Evolutionary conservation across 805 yeast genomes (phyloP), one percentile per base, ranked within the genome.

Genomic region (Ogataea trehaloabstinens): DNA sequence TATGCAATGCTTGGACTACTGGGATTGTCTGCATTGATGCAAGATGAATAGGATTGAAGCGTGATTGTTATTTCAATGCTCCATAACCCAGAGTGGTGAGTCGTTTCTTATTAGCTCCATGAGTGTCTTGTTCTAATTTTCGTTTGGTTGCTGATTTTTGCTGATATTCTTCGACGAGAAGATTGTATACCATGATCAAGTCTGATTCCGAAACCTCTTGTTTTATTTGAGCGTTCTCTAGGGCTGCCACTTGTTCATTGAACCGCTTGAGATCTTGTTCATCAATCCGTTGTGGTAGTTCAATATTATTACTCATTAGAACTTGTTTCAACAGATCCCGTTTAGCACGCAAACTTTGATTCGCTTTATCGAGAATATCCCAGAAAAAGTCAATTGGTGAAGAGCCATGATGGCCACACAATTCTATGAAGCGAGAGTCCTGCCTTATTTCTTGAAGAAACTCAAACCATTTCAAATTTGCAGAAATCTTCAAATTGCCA

Each of bases 341-440:
- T 53, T 79, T 77, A 17, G 80, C 77, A 42, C 71, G 73, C 31
- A 85, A 55, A 2, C 68, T 52, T 38, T 79, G 74, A 24, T 73
- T 70, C 49, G 77, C 79, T 40, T 76, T 81, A 48, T 83, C 89
- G 3, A 83, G 70, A 0, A 74, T 52, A 56, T 89, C 95, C 76
- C 86, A 74, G 56, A 83, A 88, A 28, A 85, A 60, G 46, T 88
- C 95, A 29, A 81, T 53, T 1, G 95, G 83, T 1, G 80, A 72
- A 0, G 96, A 87, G 0, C 96, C 95, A 31, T 74, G 68, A 38
- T 89, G 71, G 0, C 95, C 95, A 40, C 88, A 69, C 25, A 88
- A 46, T 17, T 71, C 76, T 12, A 74, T 51, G 53, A 83, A 88
- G 12, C 76, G 63, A 32, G 66, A 67, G 44, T 82, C 83, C 22